Evolutionary conservation across 2,329 filamentous ascomycete genomes (phyloP).

Genomic region (Hypomyces rosellus): DNA sequence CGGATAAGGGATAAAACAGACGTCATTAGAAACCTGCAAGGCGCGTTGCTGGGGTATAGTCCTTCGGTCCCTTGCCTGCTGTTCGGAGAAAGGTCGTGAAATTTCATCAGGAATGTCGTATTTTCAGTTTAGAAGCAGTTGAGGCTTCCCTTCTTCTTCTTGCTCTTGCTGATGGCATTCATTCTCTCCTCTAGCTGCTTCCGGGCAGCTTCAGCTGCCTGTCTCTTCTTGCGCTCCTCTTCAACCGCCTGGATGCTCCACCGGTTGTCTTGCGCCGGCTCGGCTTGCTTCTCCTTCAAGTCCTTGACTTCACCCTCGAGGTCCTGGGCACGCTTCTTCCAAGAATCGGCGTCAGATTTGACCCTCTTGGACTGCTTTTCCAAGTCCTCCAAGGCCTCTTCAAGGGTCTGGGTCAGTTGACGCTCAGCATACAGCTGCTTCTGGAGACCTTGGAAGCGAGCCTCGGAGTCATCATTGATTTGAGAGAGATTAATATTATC

Average conservation of each 20-base stretch:
- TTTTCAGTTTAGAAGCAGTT: slow-evolving; percentile 79
- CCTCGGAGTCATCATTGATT: slow-evolving; percentile 89
- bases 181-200: slow-evolving; percentile 92
- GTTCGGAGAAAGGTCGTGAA: background rate
- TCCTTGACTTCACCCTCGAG: slow-evolving; percentile 68
- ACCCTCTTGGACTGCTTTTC: slow-evolving; percentile 88
- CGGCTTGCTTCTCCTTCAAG: slow-evolving; percentile 46
- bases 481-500: slow-evolving; percentile 64
- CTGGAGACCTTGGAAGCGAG: slow-evolving; percentile 90
- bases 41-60: slow-evolving; percentile 12
- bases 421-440: slow-evolving; percentile 95
- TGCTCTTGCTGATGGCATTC: slow-evolving; percentile 79
- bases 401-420: slow-evolving; percentile 88
- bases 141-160: slow-evolving; percentile 91
- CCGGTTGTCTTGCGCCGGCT: slow-evolving; percentile 48
- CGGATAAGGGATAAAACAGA: background rate
- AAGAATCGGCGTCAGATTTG: slow-evolving; percentile 82
- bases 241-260: slow-evolving; percentile 85
- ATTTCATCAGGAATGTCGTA: background rate
- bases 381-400: slow-evolving; percentile 90
- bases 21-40: slow-evolving; percentile 4
- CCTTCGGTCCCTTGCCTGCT: slow-evolving; percentile 4
- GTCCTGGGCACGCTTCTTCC: slow-evolving; percentile 77
- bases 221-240: slow-evolving; percentile 88
- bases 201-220: slow-evolving; percentile 82